phyloP scores from a whole-genome alignment of 352 stramenopile genomes.

The Phytophthora pluvialis region DNA sequence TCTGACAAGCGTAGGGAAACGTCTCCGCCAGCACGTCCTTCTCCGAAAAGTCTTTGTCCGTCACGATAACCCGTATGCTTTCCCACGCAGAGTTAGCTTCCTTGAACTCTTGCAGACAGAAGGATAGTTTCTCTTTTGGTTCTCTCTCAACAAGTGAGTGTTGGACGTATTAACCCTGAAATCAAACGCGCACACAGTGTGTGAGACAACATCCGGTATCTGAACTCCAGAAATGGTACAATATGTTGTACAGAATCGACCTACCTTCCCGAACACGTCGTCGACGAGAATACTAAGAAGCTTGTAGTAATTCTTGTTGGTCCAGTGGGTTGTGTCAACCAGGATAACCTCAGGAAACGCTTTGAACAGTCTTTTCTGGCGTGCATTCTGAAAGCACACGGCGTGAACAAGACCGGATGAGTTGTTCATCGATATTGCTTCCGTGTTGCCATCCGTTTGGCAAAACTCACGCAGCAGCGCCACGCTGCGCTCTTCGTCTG shows the following conservation, averaged over 20 bases:
- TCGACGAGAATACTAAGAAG: constrained; percentile 22
- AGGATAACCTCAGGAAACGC: constrained; percentile 23
- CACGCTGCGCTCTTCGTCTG: constrained; percentile 3
- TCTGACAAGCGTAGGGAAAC: constrained; percentile 10
- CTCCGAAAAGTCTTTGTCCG: constrained; percentile 22
- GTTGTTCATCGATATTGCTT: constrained; percentile 6
- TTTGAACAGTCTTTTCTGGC: constrained; percentile 17
- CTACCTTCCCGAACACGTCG: constrained; percentile 5
- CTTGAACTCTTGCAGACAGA: neutral
- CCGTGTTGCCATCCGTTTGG: neutral
- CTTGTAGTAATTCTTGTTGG: constrained; percentile 28
- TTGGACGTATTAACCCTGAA: constrained; percentile 14
- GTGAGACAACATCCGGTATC: neutral
- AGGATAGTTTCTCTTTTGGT: neutral
- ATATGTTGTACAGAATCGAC: neutral
- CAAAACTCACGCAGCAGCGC: constrained; percentile 20
- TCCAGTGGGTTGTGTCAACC: constrained; percentile 15
- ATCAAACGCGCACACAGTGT: too few species aligned
- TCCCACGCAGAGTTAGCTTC: neutral
- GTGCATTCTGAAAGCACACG: constrained; percentile 17
- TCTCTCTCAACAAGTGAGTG: constrained; percentile 4
- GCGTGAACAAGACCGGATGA: constrained; percentile 15
- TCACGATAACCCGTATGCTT: constrained; percentile 15
- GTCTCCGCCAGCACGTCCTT: constrained; percentile 14
- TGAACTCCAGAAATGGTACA: neutral